Evolutionary conservation across 2,329 filamentous ascomycete genomes (phyloP), one percentile per base, ranked within the genome.

Genomic region (Neoascochyta sp.): DNA sequence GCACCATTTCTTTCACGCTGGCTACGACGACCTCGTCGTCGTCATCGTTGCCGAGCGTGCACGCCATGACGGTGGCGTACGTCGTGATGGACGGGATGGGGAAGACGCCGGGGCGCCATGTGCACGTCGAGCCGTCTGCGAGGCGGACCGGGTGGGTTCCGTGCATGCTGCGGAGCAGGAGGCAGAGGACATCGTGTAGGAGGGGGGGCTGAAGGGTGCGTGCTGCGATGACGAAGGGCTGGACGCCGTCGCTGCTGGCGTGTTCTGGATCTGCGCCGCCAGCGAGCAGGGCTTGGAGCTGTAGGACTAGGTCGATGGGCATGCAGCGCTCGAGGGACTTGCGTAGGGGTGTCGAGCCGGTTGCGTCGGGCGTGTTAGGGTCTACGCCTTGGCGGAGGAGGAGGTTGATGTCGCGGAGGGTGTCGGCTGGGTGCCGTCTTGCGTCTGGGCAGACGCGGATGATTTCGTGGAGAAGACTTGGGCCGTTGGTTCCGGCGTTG

Each of bases 241-340:
- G 42, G 3, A 47, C 27, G 4, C 47, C 46, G 19, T 51, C 43
- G 3, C 30, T 10, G 13, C 50, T 48, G 29, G 40, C 41, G 8
- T 41, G 25, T 26, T 58, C 52, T 2, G 55, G 51, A 25, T 61
- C 48, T 9, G 57, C 58, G n/a, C 58, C 56, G 1, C 35, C 41
- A 9, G 52, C 39, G 4, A 62, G 45, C 9, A 62, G 46, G 8
- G 48, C 29, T 12, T 39, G 43, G 1, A 56, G 22, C n/a, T 54
- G 29, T 1, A 41, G 29, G 1, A 57, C 32, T 2, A 62, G 39
- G 23, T 62, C 57, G 4, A 50, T 43, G 11, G 51, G 40, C 4
- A 53, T 49, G 12, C 50, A 54, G 9, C 41, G 40, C 12, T 54
- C 41, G 3, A 61, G 47, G 18, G 54, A 59, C 14, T 36, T 47